Evolutionary conservation across 306 rosid genomes (phyloP).

Genomic region (Quercus variabilis): DNA sequence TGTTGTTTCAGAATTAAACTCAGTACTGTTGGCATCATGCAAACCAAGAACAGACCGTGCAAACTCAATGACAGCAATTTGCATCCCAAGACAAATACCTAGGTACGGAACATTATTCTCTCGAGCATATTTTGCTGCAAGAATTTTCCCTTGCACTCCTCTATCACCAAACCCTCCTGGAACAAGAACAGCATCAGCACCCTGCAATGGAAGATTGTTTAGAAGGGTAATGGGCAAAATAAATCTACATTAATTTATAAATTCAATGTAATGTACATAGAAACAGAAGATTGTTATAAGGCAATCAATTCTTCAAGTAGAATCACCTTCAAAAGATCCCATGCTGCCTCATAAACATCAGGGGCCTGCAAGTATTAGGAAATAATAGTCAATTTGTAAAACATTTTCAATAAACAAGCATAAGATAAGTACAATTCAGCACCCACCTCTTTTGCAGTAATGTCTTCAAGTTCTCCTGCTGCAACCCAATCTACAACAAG

Average conservation of each 20-base stretch:
- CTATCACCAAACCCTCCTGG: conserved; percentile 98
- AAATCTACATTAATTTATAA: conserved; percentile 1
- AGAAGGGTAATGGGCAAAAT: conserved; percentile 8
- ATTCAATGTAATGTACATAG: neutral
- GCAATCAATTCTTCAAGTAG: conserved; percentile 9
- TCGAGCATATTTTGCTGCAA: conserved; percentile 87
- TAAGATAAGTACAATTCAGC: conserved; percentile 8
- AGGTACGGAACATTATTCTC: conserved; percentile 77
- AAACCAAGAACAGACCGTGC: conserved; percentile 83
- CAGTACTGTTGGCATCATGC: conserved; percentile 78
- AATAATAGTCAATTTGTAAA: conserved; percentile 5
- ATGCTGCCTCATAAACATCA: conserved; percentile 54
- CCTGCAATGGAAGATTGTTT: conserved; percentile 50
- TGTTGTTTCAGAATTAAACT: conserved; percentile 65
- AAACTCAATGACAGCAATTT: conserved; percentile 84
- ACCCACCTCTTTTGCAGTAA: conserved; percentile 47
- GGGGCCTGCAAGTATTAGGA: conserved; percentile 53
- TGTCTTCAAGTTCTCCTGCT: conserved; percentile 79
- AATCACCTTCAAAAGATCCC: conserved; percentile 80
- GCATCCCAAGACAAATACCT: conserved; percentile 94
- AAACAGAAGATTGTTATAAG: neutral
- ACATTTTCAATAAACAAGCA: neutral
- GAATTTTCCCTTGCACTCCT: conserved; percentile 90
- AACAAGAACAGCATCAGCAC: conserved; percentile 81
- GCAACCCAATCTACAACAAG: conserved; percentile 82